A percentile compares a stretch with the other conserved stretches of the same genome.
Conservation (phyloP, 192 early-diverging fungal genomes). For the Podochytrium sp. region DNA sequence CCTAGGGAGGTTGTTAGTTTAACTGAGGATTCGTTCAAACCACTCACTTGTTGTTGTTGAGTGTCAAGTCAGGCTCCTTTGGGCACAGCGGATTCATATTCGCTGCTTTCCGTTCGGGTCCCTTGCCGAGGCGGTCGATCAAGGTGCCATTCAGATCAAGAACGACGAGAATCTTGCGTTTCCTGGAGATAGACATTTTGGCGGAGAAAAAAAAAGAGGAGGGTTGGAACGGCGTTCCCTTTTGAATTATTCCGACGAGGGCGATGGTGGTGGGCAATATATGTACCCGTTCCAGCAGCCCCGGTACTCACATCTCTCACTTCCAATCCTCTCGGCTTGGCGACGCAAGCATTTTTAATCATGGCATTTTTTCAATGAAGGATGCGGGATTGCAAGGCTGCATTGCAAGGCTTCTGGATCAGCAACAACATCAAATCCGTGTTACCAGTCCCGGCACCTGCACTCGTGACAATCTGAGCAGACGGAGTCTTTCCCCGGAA, state of each 20-base stretch:
- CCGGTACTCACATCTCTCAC: slow-evolving; percentile 22
- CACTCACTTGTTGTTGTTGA: slow-evolving; percentile 28
- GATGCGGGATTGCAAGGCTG: slow-evolving; percentile 53
- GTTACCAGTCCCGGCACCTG: neutral
- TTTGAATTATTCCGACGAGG: too few relatives aligned
- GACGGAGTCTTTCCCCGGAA: slow-evolving; percentile 2
- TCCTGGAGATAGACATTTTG: neutral
- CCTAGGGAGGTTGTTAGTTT: slow-evolving; percentile 8
- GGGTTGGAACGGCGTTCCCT: neutral
- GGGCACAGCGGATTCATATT: slow-evolving; percentile 39
- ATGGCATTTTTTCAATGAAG: slow-evolving; percentile 44
- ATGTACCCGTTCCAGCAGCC: neutral
- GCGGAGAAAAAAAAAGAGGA: neutral
- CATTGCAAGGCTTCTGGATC: slow-evolving; percentile 36
- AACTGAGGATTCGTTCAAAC: neutral
- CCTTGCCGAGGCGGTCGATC: slow-evolving; percentile 34
- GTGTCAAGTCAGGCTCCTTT: slow-evolving; percentile 25
- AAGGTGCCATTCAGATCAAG: slow-evolving; percentile 53
- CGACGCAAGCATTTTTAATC: slow-evolving; percentile 41
- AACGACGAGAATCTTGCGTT: slow-evolving; percentile 39
- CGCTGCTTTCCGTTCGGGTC: slow-evolving; percentile 23
- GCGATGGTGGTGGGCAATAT: neutral
- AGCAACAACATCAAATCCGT: neutral
- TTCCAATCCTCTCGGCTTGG: slow-evolving; percentile 52
- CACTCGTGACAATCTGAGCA: neutral